Evolutionary conservation across 2,329 filamentous ascomycete species (phyloP).

Genomic region (Neonectria hederae): DNA sequence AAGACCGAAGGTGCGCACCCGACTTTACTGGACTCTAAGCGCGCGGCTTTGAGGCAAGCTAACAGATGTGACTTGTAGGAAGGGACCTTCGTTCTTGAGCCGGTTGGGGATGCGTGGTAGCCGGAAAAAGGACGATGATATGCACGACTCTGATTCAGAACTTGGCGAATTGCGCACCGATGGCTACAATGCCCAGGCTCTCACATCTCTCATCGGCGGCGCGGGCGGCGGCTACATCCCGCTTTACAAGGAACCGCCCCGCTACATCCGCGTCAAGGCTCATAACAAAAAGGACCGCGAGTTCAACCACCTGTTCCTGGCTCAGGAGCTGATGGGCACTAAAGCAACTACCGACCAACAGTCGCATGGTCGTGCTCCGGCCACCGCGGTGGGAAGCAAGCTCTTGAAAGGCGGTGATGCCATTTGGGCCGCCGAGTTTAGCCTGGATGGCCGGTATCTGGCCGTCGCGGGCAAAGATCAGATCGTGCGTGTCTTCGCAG

Average conservation of each 20-base stretch:
- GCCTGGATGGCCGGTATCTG: constrained; percentile 87
- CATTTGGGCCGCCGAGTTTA: constrained; percentile 93
- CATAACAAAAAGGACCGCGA: constrained; percentile 83
- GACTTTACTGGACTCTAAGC: neutral
- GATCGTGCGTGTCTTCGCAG: constrained; percentile 86
- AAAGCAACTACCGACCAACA: constrained; percentile 49
- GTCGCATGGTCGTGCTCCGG: constrained; percentile 43
- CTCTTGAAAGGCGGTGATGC: constrained; percentile 66
- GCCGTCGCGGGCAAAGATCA: constrained; percentile 93
- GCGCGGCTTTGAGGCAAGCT: constrained; percentile 14
- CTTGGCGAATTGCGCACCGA: constrained; percentile 74
- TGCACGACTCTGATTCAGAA: constrained; percentile 75
- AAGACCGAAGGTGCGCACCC: constrained; percentile 73
- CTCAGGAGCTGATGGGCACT: constrained; percentile 83
- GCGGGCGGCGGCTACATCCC: constrained; percentile 79
- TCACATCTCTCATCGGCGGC: constrained; percentile 78
- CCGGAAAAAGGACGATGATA: constrained; percentile 75
- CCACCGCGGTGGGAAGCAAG: constrained; percentile 53
- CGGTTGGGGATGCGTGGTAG: constrained; percentile 75
- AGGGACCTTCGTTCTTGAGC: constrained; percentile 89
- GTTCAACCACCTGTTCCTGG: constrained; percentile 89
- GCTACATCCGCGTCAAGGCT: constrained; percentile 86
- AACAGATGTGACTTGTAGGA: constrained; percentile 60
- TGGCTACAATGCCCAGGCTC: constrained; percentile 84
- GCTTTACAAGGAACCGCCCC: constrained; percentile 85